Evolutionary conservation across 176 grass and related monocot genomes (phyloP), one percentile per base, ranked within the genome.

Genomic region (Zea luxurians): DNA sequence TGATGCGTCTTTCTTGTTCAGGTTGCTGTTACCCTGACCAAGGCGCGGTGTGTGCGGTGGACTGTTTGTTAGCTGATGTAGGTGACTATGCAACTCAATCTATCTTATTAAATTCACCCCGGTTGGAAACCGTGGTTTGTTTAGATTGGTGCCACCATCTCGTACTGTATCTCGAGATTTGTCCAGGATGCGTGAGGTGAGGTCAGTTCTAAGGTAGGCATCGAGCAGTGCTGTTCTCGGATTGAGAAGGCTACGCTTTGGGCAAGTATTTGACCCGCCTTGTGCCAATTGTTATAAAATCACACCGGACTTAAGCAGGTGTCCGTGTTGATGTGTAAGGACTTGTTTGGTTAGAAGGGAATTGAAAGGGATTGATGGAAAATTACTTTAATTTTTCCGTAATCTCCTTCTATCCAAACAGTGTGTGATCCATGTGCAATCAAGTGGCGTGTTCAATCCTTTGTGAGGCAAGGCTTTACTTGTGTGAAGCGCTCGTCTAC

Each of bases 31-130:
- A 78, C 35, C 72, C 40, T 60, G 38, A 48, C 60, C 60, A 43
- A 74, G 11, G 13, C 37, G 16, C 37, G 43, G 68, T 83, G 77
- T 54, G 12, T 78, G 74, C 42, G 35, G 10, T 78, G 48, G 16
- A 43, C 61, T 61, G 17, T 69, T 41, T 72, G 42, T 43, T 61
- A 74, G 69, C 15, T 44, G 52, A 4, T 83, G 43, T 83, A 68
- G 75, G 20, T 62, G 18, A 52, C 53, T 61, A 49, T 17, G 64
- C 10, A 68, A 49, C 20, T 83, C 42, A 20, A 35, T 68, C 42
- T 68, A 61, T 74, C 66, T 27, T 13, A 27, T 71, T 59, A 49
- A 27, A 44, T 78, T 48, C 42, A 41, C 18, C 41, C 20, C 49
- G 36, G 17, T 9, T 71, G 53, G 36, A 36, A 41, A 37, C 34